Conservation (phyloP, 208 protist genomes). For the Tritrichomonas foetus region DNA sequence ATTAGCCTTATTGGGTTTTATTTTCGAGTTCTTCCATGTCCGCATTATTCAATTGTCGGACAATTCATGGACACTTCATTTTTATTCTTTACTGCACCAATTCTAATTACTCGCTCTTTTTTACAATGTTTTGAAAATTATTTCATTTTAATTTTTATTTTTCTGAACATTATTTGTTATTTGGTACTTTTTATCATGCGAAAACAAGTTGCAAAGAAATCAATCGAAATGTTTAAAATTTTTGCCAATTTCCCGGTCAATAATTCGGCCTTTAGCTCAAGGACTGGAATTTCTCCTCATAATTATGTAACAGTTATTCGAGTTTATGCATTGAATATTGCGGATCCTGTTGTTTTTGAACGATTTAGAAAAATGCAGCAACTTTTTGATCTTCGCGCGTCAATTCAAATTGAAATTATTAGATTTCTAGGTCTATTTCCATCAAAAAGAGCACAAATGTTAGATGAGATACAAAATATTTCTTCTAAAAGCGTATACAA, state of each 20-base stretch:
- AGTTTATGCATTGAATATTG: neutral
- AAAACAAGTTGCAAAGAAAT: neutral
- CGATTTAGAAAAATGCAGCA: neutral
- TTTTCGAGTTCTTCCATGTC: neutral
- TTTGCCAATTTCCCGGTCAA: neutral
- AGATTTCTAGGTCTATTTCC: conserved; percentile 6
- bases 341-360: neutral
- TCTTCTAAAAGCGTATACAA: neutral
- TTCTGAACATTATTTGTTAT: neutral
- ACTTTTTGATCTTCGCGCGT: neutral
- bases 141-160: neutral
- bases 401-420: neutral
- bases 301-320: neutral
- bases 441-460: neutral
- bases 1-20: neutral
- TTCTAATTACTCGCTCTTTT: neutral
- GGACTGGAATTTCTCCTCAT: neutral
- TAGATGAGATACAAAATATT: conserved; percentile 6
- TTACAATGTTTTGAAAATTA: neutral
- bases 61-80: neutral
- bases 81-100: neutral
- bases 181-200: neutral
- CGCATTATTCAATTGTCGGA: neutral
- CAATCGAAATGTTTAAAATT: neutral
- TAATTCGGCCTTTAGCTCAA: neutral